These are phyloP conservation scores for Rhodotorula sp. DNA, from an alignment of 1,284 basidiomycete genomes.

Conservation along the genomic window DNA sequence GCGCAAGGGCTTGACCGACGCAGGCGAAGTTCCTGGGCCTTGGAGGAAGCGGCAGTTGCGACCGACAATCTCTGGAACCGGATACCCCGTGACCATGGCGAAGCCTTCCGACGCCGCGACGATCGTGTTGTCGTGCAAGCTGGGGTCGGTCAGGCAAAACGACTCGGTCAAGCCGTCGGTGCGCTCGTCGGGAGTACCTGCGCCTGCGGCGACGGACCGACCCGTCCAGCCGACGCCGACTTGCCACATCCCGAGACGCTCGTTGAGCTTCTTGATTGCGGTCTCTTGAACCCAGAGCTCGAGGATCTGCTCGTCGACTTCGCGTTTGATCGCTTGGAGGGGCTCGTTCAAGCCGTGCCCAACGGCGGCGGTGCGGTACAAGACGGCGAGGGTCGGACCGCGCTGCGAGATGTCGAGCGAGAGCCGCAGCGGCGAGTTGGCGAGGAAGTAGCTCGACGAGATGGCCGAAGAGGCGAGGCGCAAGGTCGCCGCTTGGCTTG, in stretches of 20 bases:
- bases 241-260: slow-evolving; percentile 38
- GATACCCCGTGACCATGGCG: slow-evolving; percentile 43
- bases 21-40: slow-evolving; percentile 26
- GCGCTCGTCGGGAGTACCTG: neutral
- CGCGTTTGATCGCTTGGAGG: slow-evolving; percentile 32
- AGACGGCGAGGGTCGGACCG: slow-evolving; percentile 17
- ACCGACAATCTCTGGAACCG: slow-evolving; percentile 38
- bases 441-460: slow-evolving; percentile 24
- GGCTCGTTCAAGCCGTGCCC: slow-evolving; percentile 11
- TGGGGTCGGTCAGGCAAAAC: slow-evolving; percentile 37
- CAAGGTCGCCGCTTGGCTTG: slow-evolving; percentile 16
- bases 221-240: slow-evolving; percentile 11
- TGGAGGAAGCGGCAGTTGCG: slow-evolving; percentile 43
- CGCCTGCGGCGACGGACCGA: neutral
- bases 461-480: slow-evolving; percentile 18
- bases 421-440: slow-evolving; percentile 21
- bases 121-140: slow-evolving; percentile 44
- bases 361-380: neutral
- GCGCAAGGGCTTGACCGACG: slow-evolving; percentile 9
- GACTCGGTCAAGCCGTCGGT: slow-evolving; percentile 31
- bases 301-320: slow-evolving; percentile 36
- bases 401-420: slow-evolving; percentile 29
- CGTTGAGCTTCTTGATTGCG: slow-evolving; percentile 38
- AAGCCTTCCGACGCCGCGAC: slow-evolving; percentile 44
- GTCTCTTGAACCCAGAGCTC: slow-evolving; percentile 40